phyloP scores from a whole-genome alignment of 768 basidiomycete species.

The Tremella fuciformis region DNA sequence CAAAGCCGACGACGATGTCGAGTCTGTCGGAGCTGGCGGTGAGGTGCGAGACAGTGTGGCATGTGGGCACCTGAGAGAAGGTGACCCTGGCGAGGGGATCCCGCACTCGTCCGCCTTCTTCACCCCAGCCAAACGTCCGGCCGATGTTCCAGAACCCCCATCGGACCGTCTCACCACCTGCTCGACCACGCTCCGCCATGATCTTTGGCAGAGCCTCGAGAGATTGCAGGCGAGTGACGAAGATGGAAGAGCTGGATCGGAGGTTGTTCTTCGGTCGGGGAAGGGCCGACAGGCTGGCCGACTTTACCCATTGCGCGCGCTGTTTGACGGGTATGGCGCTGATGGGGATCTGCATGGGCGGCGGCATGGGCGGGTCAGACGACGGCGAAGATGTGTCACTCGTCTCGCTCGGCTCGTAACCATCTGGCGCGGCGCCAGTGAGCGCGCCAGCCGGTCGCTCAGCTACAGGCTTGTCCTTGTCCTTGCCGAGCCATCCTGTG shows the following conservation, averaged over 20 bases:
- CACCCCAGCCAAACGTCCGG: constrained; percentile 81
- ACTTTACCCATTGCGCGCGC: constrained; percentile 27
- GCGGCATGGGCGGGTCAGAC: constrained; percentile 22
- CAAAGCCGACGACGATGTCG: constrained; percentile 87
- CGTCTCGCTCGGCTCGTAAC: constrained; percentile 33
- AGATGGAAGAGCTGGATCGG: constrained; percentile 84
- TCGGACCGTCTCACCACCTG: constrained; percentile 72
- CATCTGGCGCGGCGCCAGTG: constrained; percentile 8
- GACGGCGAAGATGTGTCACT: constrained; percentile 28
- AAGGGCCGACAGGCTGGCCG: constrained; percentile 17
- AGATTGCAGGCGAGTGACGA: constrained; percentile 80
- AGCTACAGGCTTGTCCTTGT: constrained; percentile 16
- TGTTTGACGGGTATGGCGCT: constrained; percentile 27
- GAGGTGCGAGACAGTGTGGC: constrained; percentile 77
- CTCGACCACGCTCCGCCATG: constrained; percentile 61
- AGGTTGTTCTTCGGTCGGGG: constrained; percentile 86
- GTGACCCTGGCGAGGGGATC: constrained; percentile 81
- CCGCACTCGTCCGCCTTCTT: constrained; percentile 77
- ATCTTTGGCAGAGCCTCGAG: constrained; percentile 70
- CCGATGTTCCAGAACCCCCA: constrained; percentile 85
- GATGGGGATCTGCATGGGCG: constrained; percentile 22
- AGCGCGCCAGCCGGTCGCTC: constrained; percentile 1
- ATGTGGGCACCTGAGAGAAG: constrained; percentile 83
- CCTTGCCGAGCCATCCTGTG: constrained; percentile 37
- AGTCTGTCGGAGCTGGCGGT: constrained; percentile 76